A percentile compares a stretch with the other conserved stretches of the same genome.
These are phyloP conservation scores for Elsinoe necatrix DNA, from an alignment of 2,329 filamentous ascomycete species.

Conservation along the genomic window DNA sequence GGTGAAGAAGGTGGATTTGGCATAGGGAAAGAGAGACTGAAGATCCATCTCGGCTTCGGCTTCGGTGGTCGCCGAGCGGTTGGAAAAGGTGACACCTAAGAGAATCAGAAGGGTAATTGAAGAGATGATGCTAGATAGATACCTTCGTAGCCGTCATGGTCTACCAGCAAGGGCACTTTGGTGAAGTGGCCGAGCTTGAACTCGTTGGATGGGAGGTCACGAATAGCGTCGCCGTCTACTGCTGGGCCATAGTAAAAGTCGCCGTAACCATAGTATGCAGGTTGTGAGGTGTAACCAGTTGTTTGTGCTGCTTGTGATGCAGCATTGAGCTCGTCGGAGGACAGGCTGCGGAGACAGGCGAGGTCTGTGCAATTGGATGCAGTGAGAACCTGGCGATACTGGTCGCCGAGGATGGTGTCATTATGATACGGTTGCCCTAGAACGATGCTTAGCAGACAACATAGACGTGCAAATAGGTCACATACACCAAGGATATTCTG, in stretches of 20 bases:
- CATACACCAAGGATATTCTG: constrained; percentile 21
- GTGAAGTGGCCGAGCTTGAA: constrained; percentile 29
- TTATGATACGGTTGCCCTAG: constrained; percentile 25
- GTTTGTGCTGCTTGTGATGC: constrained; percentile 23
- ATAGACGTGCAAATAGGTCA: background rate
- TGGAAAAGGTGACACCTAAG: constrained; percentile 28
- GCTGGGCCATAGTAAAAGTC: constrained; percentile 36
- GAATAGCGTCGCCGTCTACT: constrained; percentile 34
- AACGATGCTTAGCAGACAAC: background rate
- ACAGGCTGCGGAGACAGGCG: constrained; percentile 23
- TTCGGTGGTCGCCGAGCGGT: constrained; percentile 24
- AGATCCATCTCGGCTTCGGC: constrained; percentile 27
- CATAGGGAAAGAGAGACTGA: constrained; percentile 29
- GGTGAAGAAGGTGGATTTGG: constrained; percentile 31
- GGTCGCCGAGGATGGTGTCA: constrained; percentile 25
- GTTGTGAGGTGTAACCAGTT: constrained; percentile 19
- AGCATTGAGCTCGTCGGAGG: constrained; percentile 17
- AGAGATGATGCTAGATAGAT: background rate
- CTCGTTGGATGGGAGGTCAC: constrained; percentile 29
- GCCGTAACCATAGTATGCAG: constrained; percentile 29
- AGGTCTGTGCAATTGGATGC: constrained; percentile 27
- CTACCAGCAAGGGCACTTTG: constrained; percentile 31
- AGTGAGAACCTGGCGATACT: constrained; percentile 26
- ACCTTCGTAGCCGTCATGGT: constrained; percentile 28
- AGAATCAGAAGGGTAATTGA: constrained; percentile 22